phyloP scores from a whole-genome alignment of 106 monocot genomes.

The Acorus calamus region DNA sequence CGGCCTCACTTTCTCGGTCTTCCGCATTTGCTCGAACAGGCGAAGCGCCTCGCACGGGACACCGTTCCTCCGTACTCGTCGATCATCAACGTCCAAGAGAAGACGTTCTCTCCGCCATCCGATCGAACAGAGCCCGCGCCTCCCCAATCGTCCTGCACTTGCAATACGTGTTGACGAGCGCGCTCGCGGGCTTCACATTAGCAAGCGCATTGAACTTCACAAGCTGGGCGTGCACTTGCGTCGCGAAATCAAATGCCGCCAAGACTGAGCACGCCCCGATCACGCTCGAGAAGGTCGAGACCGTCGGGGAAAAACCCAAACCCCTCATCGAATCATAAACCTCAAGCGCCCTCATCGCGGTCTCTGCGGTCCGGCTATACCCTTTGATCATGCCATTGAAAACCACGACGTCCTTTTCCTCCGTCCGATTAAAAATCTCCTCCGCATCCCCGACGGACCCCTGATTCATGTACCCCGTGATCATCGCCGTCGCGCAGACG shows the following conservation, averaged over 20 bases:
- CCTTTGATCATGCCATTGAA: conserved; percentile 98
- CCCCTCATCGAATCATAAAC: conserved; percentile 51
- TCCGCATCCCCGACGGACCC: conserved; percentile 50
- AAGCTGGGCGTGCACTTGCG: conserved; percentile 67
- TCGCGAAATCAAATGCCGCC: conserved; percentile 54
- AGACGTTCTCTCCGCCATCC: conserved; percentile 59
- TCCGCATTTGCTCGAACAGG: conserved; percentile 54
- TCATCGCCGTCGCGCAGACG: conserved; percentile 70
- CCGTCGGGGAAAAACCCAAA: conserved; percentile 26
- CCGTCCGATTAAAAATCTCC: conserved; percentile 36
- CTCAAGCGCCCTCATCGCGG: conserved; percentile 41
- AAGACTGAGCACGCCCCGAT: conserved; percentile 78
- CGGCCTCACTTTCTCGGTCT: conserved; percentile 24
- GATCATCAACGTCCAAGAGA: conserved; percentile 92
- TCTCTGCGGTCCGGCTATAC: conserved; percentile 45
- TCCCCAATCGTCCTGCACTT: conserved; percentile 65
- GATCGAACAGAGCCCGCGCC: conserved; percentile 50
- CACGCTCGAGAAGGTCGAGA: conserved; percentile 74
- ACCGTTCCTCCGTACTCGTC: conserved; percentile 93
- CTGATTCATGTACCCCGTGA: conserved; percentile 73
- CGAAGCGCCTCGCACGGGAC: conserved; percentile 48
- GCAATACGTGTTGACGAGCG: conserved; percentile 77
- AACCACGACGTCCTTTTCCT: conserved; percentile 54
- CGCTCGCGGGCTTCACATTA: conserved; percentile 68
- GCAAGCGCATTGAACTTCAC: conserved; percentile 29